Conservation (phyloP, 148 eudicot species). For the Hydrangea macrophylla region DNA sequence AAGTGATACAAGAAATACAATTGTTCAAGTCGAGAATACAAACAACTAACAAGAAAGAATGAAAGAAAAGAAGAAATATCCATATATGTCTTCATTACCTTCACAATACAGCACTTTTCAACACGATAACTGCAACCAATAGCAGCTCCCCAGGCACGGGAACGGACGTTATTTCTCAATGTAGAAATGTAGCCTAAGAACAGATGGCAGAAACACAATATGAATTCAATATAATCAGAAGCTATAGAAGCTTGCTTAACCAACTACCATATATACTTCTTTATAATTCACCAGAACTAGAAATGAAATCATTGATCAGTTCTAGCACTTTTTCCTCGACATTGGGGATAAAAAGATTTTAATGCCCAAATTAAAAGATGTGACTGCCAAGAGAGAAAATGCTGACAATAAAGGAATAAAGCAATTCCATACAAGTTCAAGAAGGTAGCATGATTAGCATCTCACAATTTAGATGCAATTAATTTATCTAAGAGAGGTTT, state of each 20-base stretch:
- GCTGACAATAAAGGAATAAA: no score
- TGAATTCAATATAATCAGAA: neutral
- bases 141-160: slow-evolving; percentile 99
- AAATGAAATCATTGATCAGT: no score
- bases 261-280: neutral
- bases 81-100: slow-evolving; percentile 42
- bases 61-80: neutral
- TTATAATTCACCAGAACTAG: neutral
- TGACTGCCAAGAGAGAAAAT: no score
- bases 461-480: no score
- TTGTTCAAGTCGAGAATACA: neutral
- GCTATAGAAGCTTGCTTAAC: neutral
- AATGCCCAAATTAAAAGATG: no score
- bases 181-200: slow-evolving; percentile 81
- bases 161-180: slow-evolving; percentile 86
- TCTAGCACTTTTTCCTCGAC: no score
- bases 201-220: slow-evolving; percentile 7
- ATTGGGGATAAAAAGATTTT: no score
- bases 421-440: no score
- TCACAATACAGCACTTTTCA: slow-evolving; percentile 86
- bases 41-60: neutral
- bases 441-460: no score
- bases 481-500: no score
- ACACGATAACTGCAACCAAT: slow-evolving; percentile 94
- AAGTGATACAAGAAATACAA: neutral